phyloP scores from a whole-genome alignment of 441 rosid species.

The Pelargonium cotyledonis region DNA sequence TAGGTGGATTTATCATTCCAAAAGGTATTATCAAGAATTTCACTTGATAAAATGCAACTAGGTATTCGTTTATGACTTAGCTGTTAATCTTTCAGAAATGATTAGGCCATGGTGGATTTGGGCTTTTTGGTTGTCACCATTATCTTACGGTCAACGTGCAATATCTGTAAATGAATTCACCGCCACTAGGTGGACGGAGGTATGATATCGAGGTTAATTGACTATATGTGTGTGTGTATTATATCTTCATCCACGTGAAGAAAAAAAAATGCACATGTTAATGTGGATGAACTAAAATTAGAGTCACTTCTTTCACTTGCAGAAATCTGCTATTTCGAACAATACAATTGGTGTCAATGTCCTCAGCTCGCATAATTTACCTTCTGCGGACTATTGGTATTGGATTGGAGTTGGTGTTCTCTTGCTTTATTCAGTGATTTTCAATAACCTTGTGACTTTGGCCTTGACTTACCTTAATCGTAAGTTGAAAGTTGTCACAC shows the following conservation, averaged over 20 bases:
- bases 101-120: slow-evolving; percentile 89
- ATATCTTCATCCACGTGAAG: neutral
- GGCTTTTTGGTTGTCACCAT: slow-evolving; percentile 89
- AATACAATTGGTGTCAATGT: slow-evolving; percentile 54
- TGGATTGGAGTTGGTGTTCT: slow-evolving; percentile 76
- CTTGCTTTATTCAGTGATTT: slow-evolving; percentile 48
- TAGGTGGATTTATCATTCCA: slow-evolving; percentile 92
- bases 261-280: neutral
- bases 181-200: slow-evolving; percentile 76
- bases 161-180: slow-evolving; percentile 79
- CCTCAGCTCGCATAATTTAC: slow-evolving; percentile 46
- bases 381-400: slow-evolving; percentile 55
- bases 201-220: slow-evolving; percentile 19
- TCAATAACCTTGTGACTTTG: slow-evolving; percentile 60
- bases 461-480: slow-evolving; percentile 78
- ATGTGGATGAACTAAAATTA: neutral
- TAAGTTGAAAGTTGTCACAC: slow-evolving; percentile 30
- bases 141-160: slow-evolving; percentile 77
- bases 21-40: slow-evolving; percentile 41
- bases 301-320: slow-evolving; percentile 15
- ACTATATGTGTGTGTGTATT: neutral
- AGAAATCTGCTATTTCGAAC: slow-evolving; percentile 49
- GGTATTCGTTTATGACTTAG: slow-evolving; percentile 9
- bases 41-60: slow-evolving; percentile 6
- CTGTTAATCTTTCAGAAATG: slow-evolving; percentile 35